These are phyloP conservation scores for Zarea fungicola DNA, from an alignment of 2,329 filamentous ascomycete genomes.

Conservation along the genomic window DNA sequence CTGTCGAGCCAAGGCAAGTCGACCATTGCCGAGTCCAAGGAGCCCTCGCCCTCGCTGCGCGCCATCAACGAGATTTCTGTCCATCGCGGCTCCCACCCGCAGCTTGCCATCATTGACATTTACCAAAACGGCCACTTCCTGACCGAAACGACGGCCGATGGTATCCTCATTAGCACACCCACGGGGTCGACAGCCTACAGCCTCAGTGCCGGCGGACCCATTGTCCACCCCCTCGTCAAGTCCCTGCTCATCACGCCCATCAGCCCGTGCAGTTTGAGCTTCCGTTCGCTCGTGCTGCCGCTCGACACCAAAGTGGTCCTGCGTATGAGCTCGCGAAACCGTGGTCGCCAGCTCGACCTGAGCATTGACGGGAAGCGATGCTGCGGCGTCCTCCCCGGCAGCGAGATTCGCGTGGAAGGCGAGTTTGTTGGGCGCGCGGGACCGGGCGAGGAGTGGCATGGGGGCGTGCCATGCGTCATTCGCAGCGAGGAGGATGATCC, in stretches of 20 bases:
- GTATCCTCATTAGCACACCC: slow-evolving; percentile 88
- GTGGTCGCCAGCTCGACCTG: slow-evolving; percentile 70
- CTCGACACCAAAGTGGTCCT: slow-evolving; percentile 79
- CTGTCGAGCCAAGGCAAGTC: slow-evolving; percentile 41
- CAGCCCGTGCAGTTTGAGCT: slow-evolving; percentile 85
- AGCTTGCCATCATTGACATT: slow-evolving; percentile 87
- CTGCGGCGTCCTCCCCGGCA: slow-evolving; percentile 63
- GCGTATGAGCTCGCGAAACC: slow-evolving; percentile 73
- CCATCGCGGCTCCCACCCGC: slow-evolving; percentile 83
- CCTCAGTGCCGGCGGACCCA: slow-evolving; percentile 85
- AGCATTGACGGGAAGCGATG: slow-evolving; percentile 72
- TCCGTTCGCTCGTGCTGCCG: slow-evolving; percentile 84
- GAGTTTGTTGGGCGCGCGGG: slow-evolving; percentile 60
- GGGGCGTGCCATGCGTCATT: slow-evolving; percentile 90
- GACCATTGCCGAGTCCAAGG: slow-evolving; percentile 32
- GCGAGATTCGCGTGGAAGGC: slow-evolving; percentile 84
- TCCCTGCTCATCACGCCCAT: slow-evolving; percentile 89
- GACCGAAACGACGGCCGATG: slow-evolving; percentile 91
- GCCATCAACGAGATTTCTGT: slow-evolving; percentile 96
- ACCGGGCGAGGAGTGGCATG: slow-evolving; percentile 51
- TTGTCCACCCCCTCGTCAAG: slow-evolving; percentile 88
- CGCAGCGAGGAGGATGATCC: slow-evolving; percentile 74
- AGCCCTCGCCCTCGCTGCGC: slow-evolving; percentile 43
- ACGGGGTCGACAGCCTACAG: slow-evolving; percentile 96
- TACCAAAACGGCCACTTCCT: slow-evolving; percentile 84